These are phyloP conservation scores for Ganoderma multipileum DNA, from an alignment of 1,284 basidiomycete genomes.

Conservation along the genomic window DNA sequence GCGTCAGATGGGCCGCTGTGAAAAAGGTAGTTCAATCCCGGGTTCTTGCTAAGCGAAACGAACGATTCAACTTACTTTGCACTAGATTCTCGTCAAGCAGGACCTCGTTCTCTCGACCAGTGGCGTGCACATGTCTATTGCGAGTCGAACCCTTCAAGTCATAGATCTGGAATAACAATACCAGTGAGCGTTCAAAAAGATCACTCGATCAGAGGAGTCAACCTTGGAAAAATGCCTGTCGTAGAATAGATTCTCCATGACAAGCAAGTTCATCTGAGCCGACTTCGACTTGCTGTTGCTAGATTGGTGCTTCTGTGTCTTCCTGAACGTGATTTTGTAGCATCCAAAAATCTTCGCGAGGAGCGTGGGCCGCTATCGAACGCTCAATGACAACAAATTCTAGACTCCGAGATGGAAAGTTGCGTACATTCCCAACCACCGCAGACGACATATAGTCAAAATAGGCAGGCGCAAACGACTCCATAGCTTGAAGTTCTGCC, in stretches of 20 bases:
- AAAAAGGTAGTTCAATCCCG: slow-evolving; percentile 7
- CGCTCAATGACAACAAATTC: slow-evolving; percentile 21
- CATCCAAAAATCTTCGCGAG: slow-evolving; percentile 98
- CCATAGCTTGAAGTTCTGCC: slow-evolving; percentile 93
- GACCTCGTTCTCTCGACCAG: slow-evolving; percentile 92
- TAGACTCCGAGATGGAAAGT: background rate
- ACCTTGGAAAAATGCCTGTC: slow-evolving; percentile 89
- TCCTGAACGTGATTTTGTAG: slow-evolving; percentile 94
- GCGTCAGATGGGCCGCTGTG: slow-evolving; percentile 72
- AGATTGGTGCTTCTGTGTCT: slow-evolving; percentile 70
- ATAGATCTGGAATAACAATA: slow-evolving; percentile 70
- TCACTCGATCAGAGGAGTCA: slow-evolving; percentile 9
- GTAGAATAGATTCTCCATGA: slow-evolving; percentile 99
- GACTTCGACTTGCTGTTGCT: slow-evolving; percentile 72
- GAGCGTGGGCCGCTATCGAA: slow-evolving; percentile 83
- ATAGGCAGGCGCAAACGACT: slow-evolving; percentile 96
- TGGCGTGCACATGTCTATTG: slow-evolving; percentile 90
- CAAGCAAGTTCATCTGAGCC: slow-evolving; percentile 93
- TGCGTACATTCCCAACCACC: slow-evolving; percentile 74
- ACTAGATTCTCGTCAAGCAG: slow-evolving; percentile 94
- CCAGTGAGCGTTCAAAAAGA: background rate
- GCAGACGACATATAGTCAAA: slow-evolving; percentile 97
- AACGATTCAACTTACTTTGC: slow-evolving; percentile 58
- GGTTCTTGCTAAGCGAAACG: background rate
- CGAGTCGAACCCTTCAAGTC: slow-evolving; percentile 94